Conservation (phyloP, 192 early-diverging fungal species). For the Coemansia sp. region DNA sequence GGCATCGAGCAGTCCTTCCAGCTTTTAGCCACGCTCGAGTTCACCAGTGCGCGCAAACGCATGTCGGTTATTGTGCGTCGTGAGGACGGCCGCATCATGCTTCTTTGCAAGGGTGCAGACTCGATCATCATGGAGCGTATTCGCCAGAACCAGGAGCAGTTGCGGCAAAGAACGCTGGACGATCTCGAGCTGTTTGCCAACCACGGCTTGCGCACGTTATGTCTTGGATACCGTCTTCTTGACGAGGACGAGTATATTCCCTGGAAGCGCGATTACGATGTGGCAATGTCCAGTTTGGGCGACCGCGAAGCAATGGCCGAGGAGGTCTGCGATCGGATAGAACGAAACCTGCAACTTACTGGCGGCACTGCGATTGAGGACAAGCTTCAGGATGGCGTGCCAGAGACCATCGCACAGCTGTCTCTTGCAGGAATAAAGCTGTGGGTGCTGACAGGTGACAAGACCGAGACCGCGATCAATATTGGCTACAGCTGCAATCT, state of each 20-base stretch:
- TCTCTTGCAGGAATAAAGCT: constrained; percentile 87
- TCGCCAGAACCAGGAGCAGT: constrained; percentile 63
- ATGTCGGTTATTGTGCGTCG: constrained; percentile 90
- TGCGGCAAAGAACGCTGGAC: constrained; percentile 66
- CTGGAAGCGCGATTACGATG: constrained; percentile 72
- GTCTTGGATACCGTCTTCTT: constrained; percentile 75
- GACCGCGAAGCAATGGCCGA: constrained; percentile 84
- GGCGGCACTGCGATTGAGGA: constrained; percentile 99
- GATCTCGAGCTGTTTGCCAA: constrained; percentile 87
- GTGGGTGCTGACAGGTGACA: constrained; percentile 98
- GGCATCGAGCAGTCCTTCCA: constrained; percentile 68
- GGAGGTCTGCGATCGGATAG: constrained; percentile 73
- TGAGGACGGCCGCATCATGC: constrained; percentile 69
- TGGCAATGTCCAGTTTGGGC: constrained; percentile 69
- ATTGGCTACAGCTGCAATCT: constrained; percentile 95
- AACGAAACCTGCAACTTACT: constrained; percentile 73
- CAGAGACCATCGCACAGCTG: constrained; percentile 84
- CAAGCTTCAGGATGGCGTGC: constrained; percentile 95
- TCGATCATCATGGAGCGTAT: constrained; percentile 87
- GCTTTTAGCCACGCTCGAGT: constrained; percentile 76
- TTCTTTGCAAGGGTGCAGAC: constrained; percentile 95
- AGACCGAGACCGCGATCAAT: constrained; percentile 96
- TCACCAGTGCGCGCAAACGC: constrained; percentile 93
- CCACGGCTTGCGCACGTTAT: constrained; percentile 80
- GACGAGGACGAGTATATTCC: constrained; percentile 65